Percentiles rank a stretch among this genome's conserved stretches.
Evolutionary conservation across 2,329 filamentous ascomycete genomes (phyloP).

Genomic region (Fusarium buxicola): DNA sequence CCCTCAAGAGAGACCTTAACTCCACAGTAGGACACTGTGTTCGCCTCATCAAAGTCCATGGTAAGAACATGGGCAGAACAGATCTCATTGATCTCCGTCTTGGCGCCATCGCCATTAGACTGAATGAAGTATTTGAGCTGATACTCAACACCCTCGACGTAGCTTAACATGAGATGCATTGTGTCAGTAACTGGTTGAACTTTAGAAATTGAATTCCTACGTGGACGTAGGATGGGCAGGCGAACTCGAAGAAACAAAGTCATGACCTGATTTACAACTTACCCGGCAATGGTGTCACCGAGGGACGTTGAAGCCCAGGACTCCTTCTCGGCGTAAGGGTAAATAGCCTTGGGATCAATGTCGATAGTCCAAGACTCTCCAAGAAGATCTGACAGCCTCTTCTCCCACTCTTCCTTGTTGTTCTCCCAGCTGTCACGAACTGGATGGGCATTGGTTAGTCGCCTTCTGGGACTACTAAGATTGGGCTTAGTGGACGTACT

Average conservation of each 20-base stretch:
- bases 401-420: slow-evolving; percentile 58
- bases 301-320: slow-evolving; percentile 56
- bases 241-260: too few relatives aligned
- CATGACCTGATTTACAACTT: slow-evolving; percentile 26
- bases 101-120: slow-evolving; percentile 53
- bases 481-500: slow-evolving; percentile 48
- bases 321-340: slow-evolving; percentile 57
- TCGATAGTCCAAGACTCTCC: slow-evolving; percentile 63
- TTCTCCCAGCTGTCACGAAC: slow-evolving; percentile 65
- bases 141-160: slow-evolving; percentile 56
- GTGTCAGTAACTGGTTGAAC: background rate
- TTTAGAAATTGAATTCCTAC: too few relatives aligned
- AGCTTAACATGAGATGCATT: slow-evolving; percentile 49
- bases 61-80: slow-evolving; percentile 57
- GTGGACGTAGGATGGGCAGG: too few relatives aligned
- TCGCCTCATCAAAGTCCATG: slow-evolving; percentile 59
- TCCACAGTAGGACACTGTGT: slow-evolving; percentile 59
- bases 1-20: slow-evolving; percentile 56
- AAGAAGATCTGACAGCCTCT: slow-evolving; percentile 57
- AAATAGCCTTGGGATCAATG: slow-evolving; percentile 60
- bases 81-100: slow-evolving; percentile 62
- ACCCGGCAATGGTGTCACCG: slow-evolving; percentile 59
- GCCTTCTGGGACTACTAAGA: background rate
- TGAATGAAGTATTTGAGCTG: slow-evolving; percentile 55
- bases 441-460: slow-evolving; percentile 37